Conservation (phyloP, 169 alveolate species). For the Cyclospora cayetanensis region DNA sequence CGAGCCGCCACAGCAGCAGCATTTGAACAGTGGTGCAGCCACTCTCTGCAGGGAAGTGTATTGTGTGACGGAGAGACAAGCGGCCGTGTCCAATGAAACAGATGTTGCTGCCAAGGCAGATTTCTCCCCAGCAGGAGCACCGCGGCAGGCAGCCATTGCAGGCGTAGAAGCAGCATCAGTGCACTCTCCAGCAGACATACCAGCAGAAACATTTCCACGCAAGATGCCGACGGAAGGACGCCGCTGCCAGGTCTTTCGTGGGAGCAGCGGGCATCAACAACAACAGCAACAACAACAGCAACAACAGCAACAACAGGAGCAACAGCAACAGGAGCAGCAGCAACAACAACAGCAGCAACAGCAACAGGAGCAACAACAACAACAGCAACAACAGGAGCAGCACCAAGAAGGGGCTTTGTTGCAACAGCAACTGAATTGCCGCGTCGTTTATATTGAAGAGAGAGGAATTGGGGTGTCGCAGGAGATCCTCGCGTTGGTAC, state of each 20-base stretch:
- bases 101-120: no score
- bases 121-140: slow-evolving; percentile 1
- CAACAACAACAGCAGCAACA: background rate
- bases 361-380: slow-evolving; percentile 18
- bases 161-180: background rate
- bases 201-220: background rate
- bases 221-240: background rate
- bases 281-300: slow-evolving; percentile 1
- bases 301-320: background rate
- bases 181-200: background rate
- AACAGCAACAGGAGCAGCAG: slow-evolving; percentile 15
- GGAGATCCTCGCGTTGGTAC: background rate
- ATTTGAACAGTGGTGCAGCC: background rate
- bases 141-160: background rate
- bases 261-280: background rate
- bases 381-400: background rate
- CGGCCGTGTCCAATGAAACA: no score
- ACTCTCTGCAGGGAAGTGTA: background rate
- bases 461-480: background rate
- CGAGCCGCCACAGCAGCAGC: background rate
- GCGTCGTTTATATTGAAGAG: slow-evolving; percentile 23
- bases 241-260: background rate
- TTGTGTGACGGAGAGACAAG: no score
- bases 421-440: background rate
- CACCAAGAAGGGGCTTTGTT: background rate